Evolutionary conservation across 2,329 filamentous ascomycete genomes (phyloP), one percentile per base, ranked within the genome.

Genomic region (Ceratocystis diversiconidia): DNA sequence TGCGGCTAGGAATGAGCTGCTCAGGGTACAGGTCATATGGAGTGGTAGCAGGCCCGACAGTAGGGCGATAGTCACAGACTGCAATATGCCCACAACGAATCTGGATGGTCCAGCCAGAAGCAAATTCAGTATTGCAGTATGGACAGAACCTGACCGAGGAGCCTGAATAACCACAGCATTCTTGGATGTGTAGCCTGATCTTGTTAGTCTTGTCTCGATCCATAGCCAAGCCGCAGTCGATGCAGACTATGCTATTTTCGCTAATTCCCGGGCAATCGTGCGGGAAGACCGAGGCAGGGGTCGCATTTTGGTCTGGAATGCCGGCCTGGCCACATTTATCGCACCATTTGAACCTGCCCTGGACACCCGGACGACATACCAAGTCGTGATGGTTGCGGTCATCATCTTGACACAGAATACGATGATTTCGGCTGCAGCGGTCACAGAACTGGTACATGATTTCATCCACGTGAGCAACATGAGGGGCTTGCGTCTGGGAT

Each of bases 401-500:
- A 4, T 22, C 50, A 5, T 43, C 59, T 22, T 62, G 46, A 32
- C 48, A 59, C 41, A 70, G 65, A n/a, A 52, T 19, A 1, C n/a
- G 41, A 57, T 71, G 70, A 59, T 70, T 66, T 8, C 70, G 69
- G 12, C 70, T 67, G 43, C 70, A 71, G 25, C 70, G 70, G 46
- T 71, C 70, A 61, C 70, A 71, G 66, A 68, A 71, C 4, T 25
- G 41, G 60, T 69, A 71, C 7, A 63, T 62, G 30, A 36, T 55
- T 62, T 71, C 70, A 25, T 67, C 30, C 17, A 22, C n/a, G 22
- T 67, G 55, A n/a, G 62, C 62, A 30, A 64, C 63, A 43, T 57
- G 6, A 36, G 43, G 32, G 32, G 15, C 28, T 5, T 41, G 25
- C 8, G 7, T 52, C 46, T 62, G 64, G 10, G 64, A 65, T 4